Base-by-base conservation (phyloP, 108 stramenopile species). In the Pseudonitzschia multiseries region DNA sequence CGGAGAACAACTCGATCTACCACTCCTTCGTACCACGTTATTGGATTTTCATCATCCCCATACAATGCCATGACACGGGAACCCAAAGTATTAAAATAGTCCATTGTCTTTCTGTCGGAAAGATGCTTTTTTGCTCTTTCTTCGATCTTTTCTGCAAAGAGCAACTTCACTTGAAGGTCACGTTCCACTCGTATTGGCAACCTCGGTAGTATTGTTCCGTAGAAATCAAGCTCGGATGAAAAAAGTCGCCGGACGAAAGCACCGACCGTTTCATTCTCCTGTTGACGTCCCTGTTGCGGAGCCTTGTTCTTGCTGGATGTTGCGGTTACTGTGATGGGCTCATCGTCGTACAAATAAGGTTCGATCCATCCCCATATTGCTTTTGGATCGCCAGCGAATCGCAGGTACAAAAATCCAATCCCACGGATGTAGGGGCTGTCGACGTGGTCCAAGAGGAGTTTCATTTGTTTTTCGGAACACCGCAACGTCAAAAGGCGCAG, bases 11-110 rank as follows among this genome's bases (percentile, higher is more conserved):
- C 92, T 28, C 84, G 70, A 74, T 96, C 96, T 62, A 99, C 90
- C 24, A 93, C 90, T 20, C 96, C 97, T 69, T 96, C 95, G 68
- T 99, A 99, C 98, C 98, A 99, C 1, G 90, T 85, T 15, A 96
- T 74, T 18, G 95, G 96, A 83, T 98, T 98, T 50, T 97, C 96
- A 18, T 96, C 96, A 74, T 99, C 98, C 4, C 89, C 96, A 72
- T 99, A 99, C 74, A 97, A 82, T 9, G 96, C 98, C 62, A 80
- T 83, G 41, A 97, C 81, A 33, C 82, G 82, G 41, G 76, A 76
- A 6, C 95, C 96, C n/a, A 84, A 56, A 51, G 69, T 86, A 43
- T 83, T 78, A 73, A 92, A 92, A 36, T 88, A 82, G 46, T 88
- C 77, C 92, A 93, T 88, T n/a, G 73, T 71, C 18, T 69, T 66